A percentile compares a stretch with the other conserved stretches of the same genome.
Conservation (phyloP, 768 basidiomycete species). For the Leccinum subtestaceum region DNA sequence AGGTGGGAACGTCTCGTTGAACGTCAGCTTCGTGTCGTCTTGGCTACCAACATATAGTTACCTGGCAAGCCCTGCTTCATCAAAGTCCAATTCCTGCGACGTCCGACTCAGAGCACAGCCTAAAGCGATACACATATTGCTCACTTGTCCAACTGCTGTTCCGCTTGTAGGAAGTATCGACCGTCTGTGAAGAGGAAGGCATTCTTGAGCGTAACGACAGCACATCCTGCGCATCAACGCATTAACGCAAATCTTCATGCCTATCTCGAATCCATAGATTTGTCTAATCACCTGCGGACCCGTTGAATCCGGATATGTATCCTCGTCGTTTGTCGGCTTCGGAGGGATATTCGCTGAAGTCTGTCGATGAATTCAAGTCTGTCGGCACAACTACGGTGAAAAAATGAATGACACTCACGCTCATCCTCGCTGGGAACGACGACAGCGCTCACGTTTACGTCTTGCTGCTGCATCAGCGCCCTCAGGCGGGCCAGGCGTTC, state of each 20-base stretch:
- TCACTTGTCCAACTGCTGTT: conserved; percentile 81
- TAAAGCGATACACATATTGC: conserved; percentile 13
- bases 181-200: conserved; percentile 95
- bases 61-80: conserved; percentile 92
- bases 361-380: conserved; percentile 36
- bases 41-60: conserved; percentile 20
- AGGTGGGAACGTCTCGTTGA: conserved; percentile 73
- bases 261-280: background rate
- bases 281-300: conserved; percentile 72
- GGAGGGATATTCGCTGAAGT: conserved; percentile 87
- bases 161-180: conserved; percentile 91
- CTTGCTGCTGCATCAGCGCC: conserved; percentile 60
- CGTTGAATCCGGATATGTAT: conserved; percentile 91
- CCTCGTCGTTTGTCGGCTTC: conserved; percentile 79
- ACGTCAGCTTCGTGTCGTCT: conserved; percentile 13
- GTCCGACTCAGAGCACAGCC: conserved; percentile 1
- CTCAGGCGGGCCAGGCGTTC: conserved; percentile 61
- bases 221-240: conserved; percentile 54
- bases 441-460: conserved; percentile 61
- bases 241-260: conserved; percentile 3
- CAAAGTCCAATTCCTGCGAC: conserved; percentile 78
- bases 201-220: conserved; percentile 64
- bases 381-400: background rate
- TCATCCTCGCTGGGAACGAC: conserved; percentile 92
- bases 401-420: conserved; percentile 49